Conservation (phyloP, 306 rosid species). For the Parietaria judaica region DNA sequence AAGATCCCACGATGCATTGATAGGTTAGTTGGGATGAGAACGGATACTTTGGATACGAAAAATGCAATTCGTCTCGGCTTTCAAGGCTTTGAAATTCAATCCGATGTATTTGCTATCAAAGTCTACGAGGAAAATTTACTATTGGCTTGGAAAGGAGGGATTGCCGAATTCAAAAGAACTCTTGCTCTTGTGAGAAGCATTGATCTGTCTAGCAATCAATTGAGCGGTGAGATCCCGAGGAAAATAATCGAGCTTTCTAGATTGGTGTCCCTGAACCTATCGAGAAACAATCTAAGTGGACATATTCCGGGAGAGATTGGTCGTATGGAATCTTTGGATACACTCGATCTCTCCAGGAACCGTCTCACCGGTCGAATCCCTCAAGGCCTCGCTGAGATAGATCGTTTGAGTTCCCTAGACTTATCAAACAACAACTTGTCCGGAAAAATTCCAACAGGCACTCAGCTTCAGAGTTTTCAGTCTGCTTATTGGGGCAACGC, state of each 20-base stretch:
- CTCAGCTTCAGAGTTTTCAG: slow-evolving; percentile 7
- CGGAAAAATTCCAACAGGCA: slow-evolving; percentile 6
- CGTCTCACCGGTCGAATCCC: slow-evolving; percentile 2
- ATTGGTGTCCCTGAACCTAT: slow-evolving; percentile 7
- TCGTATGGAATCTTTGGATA: not conserved
- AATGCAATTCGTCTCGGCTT: too few species aligned
- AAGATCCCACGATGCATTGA: slow-evolving; percentile 5
- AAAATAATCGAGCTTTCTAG: slow-evolving; percentile 1
- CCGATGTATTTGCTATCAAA: too few species aligned
- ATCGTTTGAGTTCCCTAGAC: slow-evolving; percentile 4
- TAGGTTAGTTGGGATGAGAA: slow-evolving; percentile 1
- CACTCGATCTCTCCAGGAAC: slow-evolving; percentile 17
- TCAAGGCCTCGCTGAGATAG: slow-evolving; percentile 1
- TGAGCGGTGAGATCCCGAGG: slow-evolving; percentile 12
- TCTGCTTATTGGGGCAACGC: not conserved
- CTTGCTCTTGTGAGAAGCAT: slow-evolving; percentile 1
- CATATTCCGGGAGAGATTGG: not conserved
- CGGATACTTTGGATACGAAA: too few species aligned
- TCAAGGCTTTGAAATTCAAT: too few species aligned
- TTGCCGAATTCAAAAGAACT: not conserved
- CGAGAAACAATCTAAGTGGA: slow-evolving; percentile 10
- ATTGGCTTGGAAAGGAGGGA: slow-evolving; percentile 5
- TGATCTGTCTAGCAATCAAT: slow-evolving; percentile 21
- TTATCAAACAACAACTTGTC: slow-evolving; percentile 12
- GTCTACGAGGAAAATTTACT: not conserved